Base-by-base conservation (phyloP, 768 basidiomycete species). In the Trametes cinnabarina region DNA sequence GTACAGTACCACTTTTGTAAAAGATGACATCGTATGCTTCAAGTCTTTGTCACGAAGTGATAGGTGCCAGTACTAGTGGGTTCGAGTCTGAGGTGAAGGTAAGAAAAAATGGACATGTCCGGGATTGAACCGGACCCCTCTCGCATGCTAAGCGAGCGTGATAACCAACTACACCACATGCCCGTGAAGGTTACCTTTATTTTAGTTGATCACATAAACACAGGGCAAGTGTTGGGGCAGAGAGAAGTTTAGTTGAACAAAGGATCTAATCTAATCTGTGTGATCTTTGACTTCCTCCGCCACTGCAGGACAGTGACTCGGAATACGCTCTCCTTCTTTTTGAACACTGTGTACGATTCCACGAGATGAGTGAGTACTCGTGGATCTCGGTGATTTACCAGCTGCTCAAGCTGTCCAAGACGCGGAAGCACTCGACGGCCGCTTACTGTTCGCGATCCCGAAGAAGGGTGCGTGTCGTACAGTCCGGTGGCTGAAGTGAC, bases 361-460 rank as follows among this genome's bases (percentile, higher is more conserved):
- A 55, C 39, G 48, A 55, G 40, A 55, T 55, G 54, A 55, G 54
- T 55, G 39, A 40, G 54, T 37, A 11, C 0, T 20, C n/a, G 6
- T 5, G 4, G n/a, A 28, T 37, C 3, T 20, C 3, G 1, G 10
- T 23, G 35, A 12, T 30, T 4, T 19, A 28, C n/a, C n/a, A n/a
- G n/a, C n/a, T 14, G 10, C 19, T 47, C 9, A 47, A 30, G 3
- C 28, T 4, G 19, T 15, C 5, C 3, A n/a, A 83, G 86, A 94
- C 71, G 70, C 81, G n/a, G 91, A 94, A 63, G 75, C 86, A 19
- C 80, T 98, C 52, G 81, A 92, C 60, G 94, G 92, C 46, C 84
- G 94, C 41, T 69, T 96, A 60, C 78, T 99, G 37, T 96, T 99
- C 65, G 96, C 95, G 9, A 92, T 99, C 65, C 96, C 96, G 2